Percentiles rank a stretch among this genome's conserved stretches.
Conservation (phyloP, 2,329 filamentous ascomycete genomes). For the Aspergillus sp. region DNA sequence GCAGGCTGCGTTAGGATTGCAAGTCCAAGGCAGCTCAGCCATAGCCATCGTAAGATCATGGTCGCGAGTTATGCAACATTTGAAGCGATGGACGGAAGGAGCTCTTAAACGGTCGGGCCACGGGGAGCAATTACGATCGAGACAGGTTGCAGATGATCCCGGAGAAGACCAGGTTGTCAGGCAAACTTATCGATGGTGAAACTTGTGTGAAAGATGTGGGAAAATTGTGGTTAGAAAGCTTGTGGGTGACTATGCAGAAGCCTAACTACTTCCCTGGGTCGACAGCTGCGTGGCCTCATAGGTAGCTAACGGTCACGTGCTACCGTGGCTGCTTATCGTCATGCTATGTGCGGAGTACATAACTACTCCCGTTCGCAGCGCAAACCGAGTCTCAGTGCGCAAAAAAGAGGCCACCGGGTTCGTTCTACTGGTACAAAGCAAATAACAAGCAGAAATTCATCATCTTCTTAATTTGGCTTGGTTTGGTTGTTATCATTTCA, state of each 20-base stretch:
- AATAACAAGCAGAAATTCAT: too few relatives aligned
- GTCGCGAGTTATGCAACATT: constrained; percentile 29
- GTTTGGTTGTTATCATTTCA: too few relatives aligned
- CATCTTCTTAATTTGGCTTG: too few relatives aligned
- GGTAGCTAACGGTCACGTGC: constrained; percentile 33
- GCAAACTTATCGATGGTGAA: background rate
- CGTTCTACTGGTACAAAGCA: too few relatives aligned
- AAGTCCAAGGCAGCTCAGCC: constrained; percentile 54
- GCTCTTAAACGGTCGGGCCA: background rate
- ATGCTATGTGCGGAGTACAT: too few relatives aligned
- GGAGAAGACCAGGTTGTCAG: background rate
- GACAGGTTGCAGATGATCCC: background rate
- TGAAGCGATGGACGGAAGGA: constrained; percentile 15
- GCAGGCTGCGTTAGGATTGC: constrained; percentile 42
- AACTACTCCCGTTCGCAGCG: too few relatives aligned
- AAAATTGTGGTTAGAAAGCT: background rate
- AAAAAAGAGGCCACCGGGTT: too few relatives aligned
- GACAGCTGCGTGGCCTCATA: constrained; percentile 30
- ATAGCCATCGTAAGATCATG: constrained; percentile 46
- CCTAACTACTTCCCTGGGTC: background rate
- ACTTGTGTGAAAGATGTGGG: background rate
- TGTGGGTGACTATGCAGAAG: background rate
- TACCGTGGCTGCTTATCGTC: constrained; percentile 16
- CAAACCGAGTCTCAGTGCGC: too few relatives aligned
- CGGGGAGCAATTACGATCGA: background rate